Base-by-base conservation (phyloP, 2,329 filamentous ascomycete genomes). In the Plenodomus tracheiphilus region DNA sequence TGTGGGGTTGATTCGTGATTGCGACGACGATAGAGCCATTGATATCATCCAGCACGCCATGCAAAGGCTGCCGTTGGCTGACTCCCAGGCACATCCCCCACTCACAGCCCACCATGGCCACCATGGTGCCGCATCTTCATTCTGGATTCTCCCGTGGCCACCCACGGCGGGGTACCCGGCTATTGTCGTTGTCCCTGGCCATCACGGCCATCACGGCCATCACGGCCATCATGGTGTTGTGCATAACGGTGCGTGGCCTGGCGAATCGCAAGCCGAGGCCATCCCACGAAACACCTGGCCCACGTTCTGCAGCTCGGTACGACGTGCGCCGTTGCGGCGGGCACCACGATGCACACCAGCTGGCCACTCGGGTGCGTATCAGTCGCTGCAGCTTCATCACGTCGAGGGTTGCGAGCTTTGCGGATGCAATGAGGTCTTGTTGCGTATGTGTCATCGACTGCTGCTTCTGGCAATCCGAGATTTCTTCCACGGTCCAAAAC, bases 41-140 rank as follows among this genome's bases (percentile, higher is more conserved):
- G 53, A 52, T 54, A 56, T 59, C 58, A 59, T 64, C 52, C 43
- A 69, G 66, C 67, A 70, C 69, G 69, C 64, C 67, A 70, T 70
- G 57, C 51, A 50, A 43, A 56, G 56, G 43, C 45, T 49, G 42
- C 46, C 43, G 51, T 54, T 59, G 59, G 57, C 56, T 59, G 62
- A 58, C 55, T 63, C 56, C 56, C 51, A 50, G 46, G 49, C 46
- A 46, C 32, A n/a, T 25, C 52, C 48, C 48, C 50, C 58, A 53
- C 50, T 40, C 58, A 51, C 28, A 56, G 49, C 54, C 56, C 59
- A 56, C 56, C 54, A 59, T 30, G 56, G 49, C 56, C 59, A 56
- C 56, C 54, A 59, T 30, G 56, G 49, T 59, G 56, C 56, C 51
- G 53, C 43, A 36, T 17, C 42, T 43, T 51, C 44, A 48, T 50